Evolutionary conservation across 306 rosid species (phyloP).

Genomic region (Dalbergia cochinchinensis): DNA sequence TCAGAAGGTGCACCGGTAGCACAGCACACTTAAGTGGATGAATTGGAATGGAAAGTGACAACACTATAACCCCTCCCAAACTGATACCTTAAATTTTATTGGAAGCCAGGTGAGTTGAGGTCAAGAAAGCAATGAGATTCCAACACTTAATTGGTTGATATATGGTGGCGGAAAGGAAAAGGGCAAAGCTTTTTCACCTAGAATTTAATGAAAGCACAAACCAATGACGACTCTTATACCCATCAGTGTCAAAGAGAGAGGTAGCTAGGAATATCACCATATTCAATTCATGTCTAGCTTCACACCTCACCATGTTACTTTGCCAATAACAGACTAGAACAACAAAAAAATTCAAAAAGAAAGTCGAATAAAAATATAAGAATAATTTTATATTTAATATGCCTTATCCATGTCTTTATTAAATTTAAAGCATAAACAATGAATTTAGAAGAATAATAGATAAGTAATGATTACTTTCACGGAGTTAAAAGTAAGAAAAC

Average conservation of each 20-base stretch:
- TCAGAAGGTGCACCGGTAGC: not conserved
- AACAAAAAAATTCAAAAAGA: not conserved
- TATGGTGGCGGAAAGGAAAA: slow-evolving; percentile 16
- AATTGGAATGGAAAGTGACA: too few relatives aligned
- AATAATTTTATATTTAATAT: too few relatives aligned
- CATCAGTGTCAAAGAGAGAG: not conserved
- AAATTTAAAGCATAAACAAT: too few relatives aligned
- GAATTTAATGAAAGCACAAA: slow-evolving; percentile 27
- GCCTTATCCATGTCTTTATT: too few relatives aligned
- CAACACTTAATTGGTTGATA: slow-evolving; percentile 10
- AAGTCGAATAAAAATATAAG: too few relatives aligned
- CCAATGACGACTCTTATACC: not conserved
- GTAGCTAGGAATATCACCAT: not conserved
- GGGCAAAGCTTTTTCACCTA: not conserved
- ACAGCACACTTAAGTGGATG: not conserved
- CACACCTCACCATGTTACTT: not conserved
- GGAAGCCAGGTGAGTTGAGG: not conserved
- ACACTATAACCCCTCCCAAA: not conserved
- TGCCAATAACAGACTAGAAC: too few relatives aligned
- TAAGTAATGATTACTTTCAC: too few relatives aligned
- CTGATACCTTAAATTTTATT: slow-evolving; percentile 4
- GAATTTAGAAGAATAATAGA: too few relatives aligned
- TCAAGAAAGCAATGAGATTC: slow-evolving; percentile 51
- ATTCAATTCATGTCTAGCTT: not conserved
- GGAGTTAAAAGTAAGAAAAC: too few relatives aligned